Evolutionary conservation across 208 protist species (phyloP), one percentile per base, ranked within the genome.

Genomic region (Trypanosoma congolense): DNA sequence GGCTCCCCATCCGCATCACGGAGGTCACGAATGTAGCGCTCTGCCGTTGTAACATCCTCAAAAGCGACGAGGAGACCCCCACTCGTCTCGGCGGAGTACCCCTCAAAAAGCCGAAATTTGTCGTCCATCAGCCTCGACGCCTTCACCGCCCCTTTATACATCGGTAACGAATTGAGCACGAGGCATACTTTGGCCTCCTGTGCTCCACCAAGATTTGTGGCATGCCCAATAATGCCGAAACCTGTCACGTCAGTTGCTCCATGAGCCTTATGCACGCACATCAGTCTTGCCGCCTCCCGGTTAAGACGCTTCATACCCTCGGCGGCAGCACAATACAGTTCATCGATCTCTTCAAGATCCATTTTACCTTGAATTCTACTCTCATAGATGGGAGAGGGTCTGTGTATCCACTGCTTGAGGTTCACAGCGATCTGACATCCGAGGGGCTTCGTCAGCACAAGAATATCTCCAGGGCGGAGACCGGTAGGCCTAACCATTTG

Each of bases 401-500:
- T 62, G 43, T 73, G 58, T 1, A 96, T 57, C 93, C 92, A 97
- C 75, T 98, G 91, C 54, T 96, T 83, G 14, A 95, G 73, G 64
- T 98, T 98, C 30, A 97, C 91, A 1, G 92, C 93, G 8, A 97
- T 51, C 56, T 98, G 95, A 19, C 58, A 85, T 6, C 97, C 97
- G 0, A 98, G 64, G 35, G 97, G 97, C 60, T 98, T 98, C 10
- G 97, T 98, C 35, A 98, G 64, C 22, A 98, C 85, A 0, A 98
- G 56, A n/a, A 97, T 77, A 56, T 98, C 89, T 14, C 96, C 96
- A 0, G 59, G 35, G 2, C 59, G 54, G 43, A 88, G 68, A 14
- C 79, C 79, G 3, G 86, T 79, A 1, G 95, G 96, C 14, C 75
- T 70, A 19, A 98, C 75, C 76, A 97, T 94, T 55, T 96, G 89